A percentile compares a stretch with the other conserved stretches of the same genome.
These are phyloP conservation scores for Crotalaria pallida DNA, from an alignment of 306 rosid genomes.

Conservation along the genomic window DNA sequence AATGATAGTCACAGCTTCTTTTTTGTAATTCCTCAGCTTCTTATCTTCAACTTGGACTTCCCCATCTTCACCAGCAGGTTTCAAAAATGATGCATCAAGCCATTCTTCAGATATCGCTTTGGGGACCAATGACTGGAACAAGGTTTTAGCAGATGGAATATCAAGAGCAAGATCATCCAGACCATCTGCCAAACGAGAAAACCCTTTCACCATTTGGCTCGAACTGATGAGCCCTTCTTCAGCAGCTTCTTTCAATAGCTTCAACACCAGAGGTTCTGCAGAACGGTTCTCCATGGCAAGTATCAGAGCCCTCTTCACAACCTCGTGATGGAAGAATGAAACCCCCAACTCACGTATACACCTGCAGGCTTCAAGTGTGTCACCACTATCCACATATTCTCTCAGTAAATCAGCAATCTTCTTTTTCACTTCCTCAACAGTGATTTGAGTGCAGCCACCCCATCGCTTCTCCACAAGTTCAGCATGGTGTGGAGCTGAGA, in stretches of 20 bases:
- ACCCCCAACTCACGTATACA: slow-evolving; percentile 93
- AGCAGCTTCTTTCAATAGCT: slow-evolving; percentile 86
- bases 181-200: slow-evolving; percentile 83
- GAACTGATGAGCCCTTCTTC: slow-evolving; percentile 94
- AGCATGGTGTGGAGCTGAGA: slow-evolving; percentile 99
- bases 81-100: slow-evolving; percentile 80
- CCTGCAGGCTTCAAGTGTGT: slow-evolving; percentile 85
- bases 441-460: slow-evolving; percentile 98
- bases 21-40: slow-evolving; percentile 61
- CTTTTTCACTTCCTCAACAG: slow-evolving; percentile 93
- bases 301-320: slow-evolving; percentile 85
- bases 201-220: slow-evolving; percentile 96
- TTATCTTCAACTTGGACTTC: slow-evolving; percentile 54
- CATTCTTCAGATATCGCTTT: slow-evolving; percentile 84
- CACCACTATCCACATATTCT: slow-evolving; percentile 82
- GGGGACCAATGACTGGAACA: slow-evolving; percentile 62
- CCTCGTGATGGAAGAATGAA: slow-evolving; percentile 95
- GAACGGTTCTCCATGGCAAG: slow-evolving; percentile 82
- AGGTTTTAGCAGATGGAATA: slow-evolving; percentile 74
- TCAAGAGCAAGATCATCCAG: slow-evolving; percentile 98
- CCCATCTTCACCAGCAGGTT: slow-evolving; percentile 54
- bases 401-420: slow-evolving; percentile 74
- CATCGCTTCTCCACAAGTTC: slow-evolving; percentile 93
- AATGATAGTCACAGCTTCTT: slow-evolving; percentile 79
- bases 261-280: slow-evolving; percentile 60